Evolutionary conservation across 768 basidiomycete genomes (phyloP), one percentile per base, ranked within the genome.

Genomic region (Serendipita sp.): DNA sequence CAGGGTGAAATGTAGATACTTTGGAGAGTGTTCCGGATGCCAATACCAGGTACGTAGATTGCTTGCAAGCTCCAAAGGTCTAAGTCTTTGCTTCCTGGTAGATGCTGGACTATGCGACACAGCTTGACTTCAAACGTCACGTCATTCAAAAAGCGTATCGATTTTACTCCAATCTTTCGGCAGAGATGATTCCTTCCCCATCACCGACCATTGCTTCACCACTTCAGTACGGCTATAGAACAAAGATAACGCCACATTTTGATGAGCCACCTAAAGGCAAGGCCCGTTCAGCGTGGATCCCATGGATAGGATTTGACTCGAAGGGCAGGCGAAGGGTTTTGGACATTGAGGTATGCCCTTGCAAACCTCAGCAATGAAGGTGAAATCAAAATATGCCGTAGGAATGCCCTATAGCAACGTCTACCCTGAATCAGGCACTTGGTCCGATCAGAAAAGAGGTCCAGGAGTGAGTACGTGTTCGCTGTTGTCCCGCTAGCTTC

Each of bases 231-330:
- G 83, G 80, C 63, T 99, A 99, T 73, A 84, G 95, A 36, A 99
- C 96, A 1, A 99, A 99, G 76, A 85, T 99, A 63, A 97, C 96
- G 0, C 96, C 96, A 0, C 96, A 99, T 72, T 98, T 98, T 67
- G 89, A 93, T 28, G 81, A 85, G 0, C 85, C 91, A 0, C 80
- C 82, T 1, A 83, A 78, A 64, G 70, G 71, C 36, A 75, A 72
- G 56, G 70, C 72, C 44, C 68, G 70, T n/a, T 63, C 56, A 32
- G 66, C 66, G 35, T 77, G 75, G 73, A 90, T 90, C 83, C 74
- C 92, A 28, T 83, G 84, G 47, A 94, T 97, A 46, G 94, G 95
- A 0, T 97, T 97, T 75, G 94, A 95, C 70, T 73, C 82, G 45
- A 84, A 85, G 32, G 90, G 89, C 0, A 83, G 79, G 51, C 80